phyloP scores from a whole-genome alignment of 495 filamentous ascomycete genomes.

The Extremus antarcticus region DNA sequence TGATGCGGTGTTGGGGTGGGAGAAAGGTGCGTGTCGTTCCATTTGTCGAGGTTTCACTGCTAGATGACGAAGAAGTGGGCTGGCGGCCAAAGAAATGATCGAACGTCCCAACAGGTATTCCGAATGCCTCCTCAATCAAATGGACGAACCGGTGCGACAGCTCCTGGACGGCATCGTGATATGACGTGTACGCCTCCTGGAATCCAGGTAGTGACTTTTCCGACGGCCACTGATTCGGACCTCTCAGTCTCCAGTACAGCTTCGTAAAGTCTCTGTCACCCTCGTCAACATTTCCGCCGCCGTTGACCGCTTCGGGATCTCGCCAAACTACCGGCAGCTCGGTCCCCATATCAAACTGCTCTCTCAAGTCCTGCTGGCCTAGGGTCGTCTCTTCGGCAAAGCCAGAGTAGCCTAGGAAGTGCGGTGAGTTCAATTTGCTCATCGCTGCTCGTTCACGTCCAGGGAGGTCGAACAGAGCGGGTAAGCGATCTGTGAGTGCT shows the following conservation, averaged over 20 bases:
- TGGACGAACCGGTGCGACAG: constrained; percentile 40
- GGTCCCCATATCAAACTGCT: constrained; percentile 48
- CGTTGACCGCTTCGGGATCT: constrained; percentile 5
- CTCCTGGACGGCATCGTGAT: constrained; percentile 37
- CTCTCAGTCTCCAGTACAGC: constrained; percentile 39
- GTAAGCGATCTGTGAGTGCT: constrained; percentile 32
- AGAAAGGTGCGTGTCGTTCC: not conserved
- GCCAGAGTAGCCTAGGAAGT: constrained; percentile 44
- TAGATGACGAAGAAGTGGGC: not conserved
- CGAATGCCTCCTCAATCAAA: constrained; percentile 41
- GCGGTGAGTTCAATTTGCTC: constrained; percentile 40
- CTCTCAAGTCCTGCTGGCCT: constrained; percentile 38
- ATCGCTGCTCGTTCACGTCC: constrained; percentile 31
- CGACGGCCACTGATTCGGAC: constrained; percentile 41
- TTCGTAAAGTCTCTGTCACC: constrained; percentile 16
- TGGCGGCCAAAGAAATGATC: constrained; percentile 33
- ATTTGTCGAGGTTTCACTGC: constrained; percentile 4
- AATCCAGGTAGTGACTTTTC: constrained; percentile 18
- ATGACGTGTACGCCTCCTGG: constrained; percentile 25
- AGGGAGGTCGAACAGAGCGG: constrained; percentile 36
- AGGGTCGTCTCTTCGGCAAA: constrained; percentile 42
- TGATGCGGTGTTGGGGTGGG: constrained; percentile 44
- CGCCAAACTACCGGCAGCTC: constrained; percentile 35
- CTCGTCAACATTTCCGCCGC: not conserved
- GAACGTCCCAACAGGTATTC: constrained; percentile 35